Conservation (phyloP, 2,329 filamentous ascomycete species). For the Pleoardoris graminearum region DNA sequence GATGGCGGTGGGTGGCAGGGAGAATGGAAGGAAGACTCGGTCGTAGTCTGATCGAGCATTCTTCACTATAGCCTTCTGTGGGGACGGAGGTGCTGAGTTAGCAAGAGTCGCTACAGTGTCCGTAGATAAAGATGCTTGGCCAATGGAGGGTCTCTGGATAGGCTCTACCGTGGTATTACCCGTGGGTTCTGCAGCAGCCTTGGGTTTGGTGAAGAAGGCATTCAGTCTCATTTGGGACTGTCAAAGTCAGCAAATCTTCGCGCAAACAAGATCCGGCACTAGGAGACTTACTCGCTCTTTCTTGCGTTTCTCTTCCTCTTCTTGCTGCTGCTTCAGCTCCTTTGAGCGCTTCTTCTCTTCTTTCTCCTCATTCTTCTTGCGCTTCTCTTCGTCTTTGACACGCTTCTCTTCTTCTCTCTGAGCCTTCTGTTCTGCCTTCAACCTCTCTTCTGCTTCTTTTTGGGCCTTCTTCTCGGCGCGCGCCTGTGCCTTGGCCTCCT, state of each 20-base stretch:
- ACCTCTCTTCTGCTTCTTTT: constrained; percentile 37
- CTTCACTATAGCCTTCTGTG: constrained; percentile 36
- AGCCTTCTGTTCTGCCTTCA: constrained; percentile 43
- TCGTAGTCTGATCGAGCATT: constrained; percentile 51
- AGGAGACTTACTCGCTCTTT: constrained; percentile 45
- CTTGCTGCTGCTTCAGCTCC: constrained; percentile 53
- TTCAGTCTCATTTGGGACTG: constrained; percentile 49
- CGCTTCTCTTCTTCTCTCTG: constrained; percentile 42
- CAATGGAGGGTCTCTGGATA: constrained; percentile 36
- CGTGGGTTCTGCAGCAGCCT: constrained; percentile 34
- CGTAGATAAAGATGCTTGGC: constrained; percentile 31
- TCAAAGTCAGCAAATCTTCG: constrained; percentile 20
- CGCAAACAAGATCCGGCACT: constrained; percentile 11
- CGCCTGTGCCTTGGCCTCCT: constrained; percentile 46
- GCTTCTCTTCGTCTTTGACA: constrained; percentile 49
- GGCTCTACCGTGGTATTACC: constrained; percentile 36
- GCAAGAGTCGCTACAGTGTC: constrained; percentile 23
- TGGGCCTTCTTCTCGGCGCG: constrained; percentile 38
- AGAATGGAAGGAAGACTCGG: constrained; percentile 79
- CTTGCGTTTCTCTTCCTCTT: constrained; percentile 38
- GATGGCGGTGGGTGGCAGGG: constrained; percentile 71
- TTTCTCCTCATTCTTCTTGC: constrained; percentile 46
- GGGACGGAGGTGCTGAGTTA: constrained; percentile 37
- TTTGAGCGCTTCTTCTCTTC: constrained; percentile 45
- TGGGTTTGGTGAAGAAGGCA: constrained; percentile 51